Evolutionary conservation across 306 rosid species (phyloP).

Genomic region (Luffa aegyptiaca): DNA sequence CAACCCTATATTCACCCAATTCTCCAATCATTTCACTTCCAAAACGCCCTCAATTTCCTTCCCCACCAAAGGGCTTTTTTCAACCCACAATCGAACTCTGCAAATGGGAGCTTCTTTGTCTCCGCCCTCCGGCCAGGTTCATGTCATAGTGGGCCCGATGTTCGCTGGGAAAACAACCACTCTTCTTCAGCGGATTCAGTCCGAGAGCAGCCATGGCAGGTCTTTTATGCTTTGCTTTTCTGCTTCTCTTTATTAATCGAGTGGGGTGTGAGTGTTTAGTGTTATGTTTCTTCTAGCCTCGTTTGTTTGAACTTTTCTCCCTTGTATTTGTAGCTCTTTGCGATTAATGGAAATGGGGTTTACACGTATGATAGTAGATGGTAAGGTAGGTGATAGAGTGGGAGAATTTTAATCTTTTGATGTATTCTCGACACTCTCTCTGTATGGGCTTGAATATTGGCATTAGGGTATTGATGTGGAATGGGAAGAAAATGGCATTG

Average conservation of each 20-base stretch:
- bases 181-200: slow-evolving; percentile 70
- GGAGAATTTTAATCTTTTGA: not conserved
- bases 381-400: not conserved
- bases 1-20: slow-evolving; percentile 9
- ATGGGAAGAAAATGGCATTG: not conserved
- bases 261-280: not conserved
- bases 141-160: slow-evolving; percentile 88
- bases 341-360: not conserved
- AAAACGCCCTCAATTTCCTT: slow-evolving; percentile 24
- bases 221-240: slow-evolving; percentile 5
- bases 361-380: not conserved
- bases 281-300: not conserved
- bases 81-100: slow-evolving; percentile 23
- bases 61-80: slow-evolving; percentile 11
- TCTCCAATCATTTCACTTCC: slow-evolving; percentile 20
- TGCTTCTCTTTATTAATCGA: not conserved
- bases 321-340: not conserved
- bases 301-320: not conserved
- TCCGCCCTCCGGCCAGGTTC: slow-evolving; percentile 57
- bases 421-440: not conserved
- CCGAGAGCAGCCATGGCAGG: slow-evolving; percentile 66
- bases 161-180: slow-evolving; percentile 84
- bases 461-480: not conserved
- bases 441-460: not conserved
- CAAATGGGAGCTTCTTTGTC: slow-evolving; percentile 27